These are phyloP conservation scores for Helicocarpus griseus DNA, from an alignment of 2,329 filamentous ascomycete genomes.

Conservation along the genomic window DNA sequence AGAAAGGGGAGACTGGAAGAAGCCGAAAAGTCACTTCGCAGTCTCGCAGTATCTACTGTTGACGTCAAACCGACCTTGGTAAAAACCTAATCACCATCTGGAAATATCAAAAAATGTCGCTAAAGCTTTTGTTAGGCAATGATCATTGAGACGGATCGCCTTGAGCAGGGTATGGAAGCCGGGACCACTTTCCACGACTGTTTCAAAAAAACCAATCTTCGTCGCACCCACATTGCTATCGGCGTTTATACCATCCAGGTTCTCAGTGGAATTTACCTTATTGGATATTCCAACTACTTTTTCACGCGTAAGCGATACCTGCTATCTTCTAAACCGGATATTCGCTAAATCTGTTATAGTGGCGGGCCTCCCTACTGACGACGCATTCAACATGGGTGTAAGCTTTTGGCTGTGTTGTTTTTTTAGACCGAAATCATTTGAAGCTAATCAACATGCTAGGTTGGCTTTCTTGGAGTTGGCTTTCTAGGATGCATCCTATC, in stretches of 20 bases:
- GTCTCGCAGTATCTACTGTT: slow-evolving; percentile 14
- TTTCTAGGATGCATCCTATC: slow-evolving; percentile 29
- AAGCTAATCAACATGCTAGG: slow-evolving; percentile 6
- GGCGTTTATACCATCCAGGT: slow-evolving; percentile 37
- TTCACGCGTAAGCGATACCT: slow-evolving; percentile 13
- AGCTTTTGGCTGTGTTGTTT: slow-evolving; percentile 6
- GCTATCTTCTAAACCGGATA: background rate
- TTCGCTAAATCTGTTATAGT: slow-evolving; percentile 5
- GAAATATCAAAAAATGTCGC: background rate
- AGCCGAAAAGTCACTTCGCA: slow-evolving; percentile 16
- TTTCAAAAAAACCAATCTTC: slow-evolving; percentile 32
- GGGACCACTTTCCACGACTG: slow-evolving; percentile 29
- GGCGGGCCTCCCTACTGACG: slow-evolving; percentile 20
- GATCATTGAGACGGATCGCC: slow-evolving; percentile 15
- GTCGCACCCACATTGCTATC: slow-evolving; percentile 36
- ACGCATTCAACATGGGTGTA: slow-evolving; percentile 31
- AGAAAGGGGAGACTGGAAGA: slow-evolving; percentile 15
- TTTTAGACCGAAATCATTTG: background rate
- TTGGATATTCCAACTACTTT: slow-evolving; percentile 25
- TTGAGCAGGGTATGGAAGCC: slow-evolving; percentile 32
- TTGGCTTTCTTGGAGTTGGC: slow-evolving; percentile 29
- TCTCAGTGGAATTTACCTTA: slow-evolving; percentile 34
- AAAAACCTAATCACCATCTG: background rate
- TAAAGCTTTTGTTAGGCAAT: slow-evolving; percentile 8
- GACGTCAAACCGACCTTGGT: slow-evolving; percentile 13